Evolutionary conservation across 2,329 filamentous ascomycete species (phyloP).

Genomic region (Colletotrichum coccodes): DNA sequence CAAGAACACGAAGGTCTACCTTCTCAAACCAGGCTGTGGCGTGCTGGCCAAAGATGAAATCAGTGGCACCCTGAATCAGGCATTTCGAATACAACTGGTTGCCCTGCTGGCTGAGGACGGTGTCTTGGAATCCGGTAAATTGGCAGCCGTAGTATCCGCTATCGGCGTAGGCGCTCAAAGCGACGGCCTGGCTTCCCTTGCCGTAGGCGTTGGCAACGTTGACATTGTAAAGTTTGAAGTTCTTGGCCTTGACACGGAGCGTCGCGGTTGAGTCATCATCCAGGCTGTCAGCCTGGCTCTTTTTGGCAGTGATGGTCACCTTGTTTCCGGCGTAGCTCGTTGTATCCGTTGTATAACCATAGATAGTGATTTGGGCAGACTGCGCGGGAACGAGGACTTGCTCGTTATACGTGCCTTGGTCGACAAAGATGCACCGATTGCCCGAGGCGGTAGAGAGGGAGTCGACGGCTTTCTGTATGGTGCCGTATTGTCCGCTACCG

Average conservation of each 20-base stretch:
- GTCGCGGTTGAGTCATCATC: constrained; percentile 55
- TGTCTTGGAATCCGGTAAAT: constrained; percentile 66
- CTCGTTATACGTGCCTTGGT: constrained; percentile 64
- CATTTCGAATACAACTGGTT: constrained; percentile 63
- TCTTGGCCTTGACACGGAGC: constrained; percentile 61
- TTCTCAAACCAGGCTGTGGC: constrained; percentile 66
- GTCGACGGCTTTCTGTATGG: constrained; percentile 63
- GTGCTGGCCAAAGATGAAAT: constrained; percentile 69
- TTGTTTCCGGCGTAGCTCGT: constrained; percentile 58
- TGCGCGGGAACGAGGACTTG: constrained; percentile 23
- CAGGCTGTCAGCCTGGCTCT: constrained; percentile 47
- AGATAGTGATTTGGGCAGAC: constrained; percentile 56
- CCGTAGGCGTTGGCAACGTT: constrained; percentile 56
- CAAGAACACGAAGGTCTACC: constrained; percentile 57
- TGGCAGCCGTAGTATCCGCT: constrained; percentile 60
- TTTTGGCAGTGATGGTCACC: constrained; percentile 51
- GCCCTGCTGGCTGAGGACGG: constrained; percentile 60
- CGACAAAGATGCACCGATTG: constrained; percentile 67
- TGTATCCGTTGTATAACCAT: constrained; percentile 61
- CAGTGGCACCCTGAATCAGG: constrained; percentile 65
- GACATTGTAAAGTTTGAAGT: constrained; percentile 60
- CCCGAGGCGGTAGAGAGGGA: constrained; percentile 63
- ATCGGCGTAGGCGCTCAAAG: constrained; percentile 59
- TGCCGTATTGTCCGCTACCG: constrained; percentile 36
- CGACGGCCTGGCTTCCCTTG: constrained; percentile 61